Evolutionary conservation across 2,329 filamentous ascomycete species (phyloP).

Genomic region (Cladosporium cucumerinum): DNA sequence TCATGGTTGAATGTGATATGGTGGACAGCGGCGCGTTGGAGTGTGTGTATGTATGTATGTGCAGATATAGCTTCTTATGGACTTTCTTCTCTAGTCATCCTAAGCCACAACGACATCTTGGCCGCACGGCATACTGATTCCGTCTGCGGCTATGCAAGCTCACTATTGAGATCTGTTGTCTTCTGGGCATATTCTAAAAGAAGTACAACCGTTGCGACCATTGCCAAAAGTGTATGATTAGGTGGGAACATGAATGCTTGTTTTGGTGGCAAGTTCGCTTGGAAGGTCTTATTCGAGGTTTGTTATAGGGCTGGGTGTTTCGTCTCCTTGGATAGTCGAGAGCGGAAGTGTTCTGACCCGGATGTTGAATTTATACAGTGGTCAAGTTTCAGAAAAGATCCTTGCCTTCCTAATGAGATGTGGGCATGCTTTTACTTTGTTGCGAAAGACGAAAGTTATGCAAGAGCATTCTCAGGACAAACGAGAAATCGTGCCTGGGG

Average conservation of each 20-base stretch:
- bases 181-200: neutral
- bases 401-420: neutral
- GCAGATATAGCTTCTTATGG: neutral
- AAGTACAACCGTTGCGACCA: neutral
- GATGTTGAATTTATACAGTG: neutral
- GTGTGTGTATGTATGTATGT: too few relatives aligned
- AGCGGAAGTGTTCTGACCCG: neutral
- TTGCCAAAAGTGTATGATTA: neutral
- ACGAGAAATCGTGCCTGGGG: neutral
- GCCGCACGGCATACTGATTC: neutral
- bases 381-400: neutral
- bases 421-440: neutral
- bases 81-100: neutral
- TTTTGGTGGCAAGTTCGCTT: neutral
- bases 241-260: neutral
- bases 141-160: neutral
- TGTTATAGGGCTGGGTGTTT: neutral
- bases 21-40: neutral
- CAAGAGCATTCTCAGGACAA: neutral
- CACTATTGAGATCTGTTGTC: neutral
- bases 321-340: neutral
- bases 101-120: neutral
- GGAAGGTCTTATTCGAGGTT: neutral
- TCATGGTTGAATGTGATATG: neutral
- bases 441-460: neutral